Evolutionary conservation across 2,329 filamentous ascomycete genomes (phyloP).

Genomic region (Cladophialophora psammophila): DNA sequence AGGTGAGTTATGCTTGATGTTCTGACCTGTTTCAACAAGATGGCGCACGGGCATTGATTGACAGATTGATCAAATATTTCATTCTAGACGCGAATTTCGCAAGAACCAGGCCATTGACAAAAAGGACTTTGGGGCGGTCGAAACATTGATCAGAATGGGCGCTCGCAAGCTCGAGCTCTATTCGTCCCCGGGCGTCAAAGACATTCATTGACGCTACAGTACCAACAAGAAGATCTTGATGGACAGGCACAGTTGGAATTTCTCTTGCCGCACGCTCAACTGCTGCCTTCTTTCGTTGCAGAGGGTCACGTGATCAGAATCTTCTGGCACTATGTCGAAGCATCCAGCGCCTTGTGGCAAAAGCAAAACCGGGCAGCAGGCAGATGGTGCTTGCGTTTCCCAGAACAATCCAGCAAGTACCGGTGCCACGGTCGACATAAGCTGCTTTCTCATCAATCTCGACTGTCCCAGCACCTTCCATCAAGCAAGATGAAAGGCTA

Average conservation of each 20-base stretch:
- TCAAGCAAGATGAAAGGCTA: conserved; percentile 30
- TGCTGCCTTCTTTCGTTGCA: too few species aligned
- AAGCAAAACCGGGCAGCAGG: conserved; percentile 32
- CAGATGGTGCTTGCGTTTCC: conserved; percentile 31
- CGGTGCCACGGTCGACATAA: conserved; percentile 18
- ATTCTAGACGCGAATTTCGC: conserved; percentile 74
- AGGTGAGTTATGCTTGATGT: conserved; percentile 44
- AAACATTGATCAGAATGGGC: conserved; percentile 84
- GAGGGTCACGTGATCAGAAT: conserved; percentile 34
- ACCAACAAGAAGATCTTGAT: not conserved
- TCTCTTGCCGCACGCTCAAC: too few species aligned
- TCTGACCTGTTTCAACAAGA: not conserved
- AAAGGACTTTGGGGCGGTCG: conserved; percentile 84
- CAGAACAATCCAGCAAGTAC: conserved; percentile 33
- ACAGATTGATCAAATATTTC: conserved; percentile 28
- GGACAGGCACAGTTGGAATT: too few species aligned
- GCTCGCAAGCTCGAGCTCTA: conserved; percentile 82
- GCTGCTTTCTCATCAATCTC: conserved; percentile 34
- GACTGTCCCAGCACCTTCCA: conserved; percentile 33
- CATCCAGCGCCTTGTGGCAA: conserved; percentile 32
- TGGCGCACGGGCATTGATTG: not conserved
- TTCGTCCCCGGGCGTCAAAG: conserved; percentile 79
- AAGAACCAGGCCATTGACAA: conserved; percentile 75
- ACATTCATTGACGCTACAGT: conserved; percentile 64
- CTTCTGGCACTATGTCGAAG: conserved; percentile 31